Conservation (phyloP, 2,329 filamentous ascomycete species). For the Aspergillus novoparasiticus region DNA sequence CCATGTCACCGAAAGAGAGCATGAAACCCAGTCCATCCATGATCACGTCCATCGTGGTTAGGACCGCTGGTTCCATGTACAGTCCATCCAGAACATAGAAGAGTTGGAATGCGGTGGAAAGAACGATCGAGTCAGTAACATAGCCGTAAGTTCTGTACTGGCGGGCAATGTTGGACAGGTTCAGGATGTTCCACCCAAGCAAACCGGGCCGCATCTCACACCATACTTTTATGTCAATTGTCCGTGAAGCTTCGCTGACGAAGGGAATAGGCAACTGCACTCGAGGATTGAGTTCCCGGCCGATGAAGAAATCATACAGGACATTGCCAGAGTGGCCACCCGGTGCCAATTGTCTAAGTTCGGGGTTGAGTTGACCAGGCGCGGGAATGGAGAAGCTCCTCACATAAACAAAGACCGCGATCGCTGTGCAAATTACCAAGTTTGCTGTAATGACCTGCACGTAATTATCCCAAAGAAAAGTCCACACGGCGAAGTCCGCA, state of each 20-base stretch:
- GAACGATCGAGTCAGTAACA: slow-evolving; percentile 81
- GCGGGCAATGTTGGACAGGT: slow-evolving; percentile 80
- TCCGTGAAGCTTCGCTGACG: slow-evolving; percentile 61
- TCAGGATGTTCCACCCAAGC: slow-evolving; percentile 83
- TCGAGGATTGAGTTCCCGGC: slow-evolving; percentile 90
- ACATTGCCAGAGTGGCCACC: slow-evolving; percentile 83
- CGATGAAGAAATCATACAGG: slow-evolving; percentile 96
- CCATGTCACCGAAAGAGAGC: slow-evolving; percentile 88
- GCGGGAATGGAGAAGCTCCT: slow-evolving; percentile 77
- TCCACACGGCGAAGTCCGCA: slow-evolving; percentile 84
- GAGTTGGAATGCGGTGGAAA: slow-evolving; percentile 75
- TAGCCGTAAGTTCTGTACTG: slow-evolving; percentile 85
- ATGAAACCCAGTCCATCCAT: slow-evolving; percentile 94
- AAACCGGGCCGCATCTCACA: slow-evolving; percentile 90
- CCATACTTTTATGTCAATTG: slow-evolving; percentile 87
- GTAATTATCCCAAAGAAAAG: slow-evolving; percentile 90
- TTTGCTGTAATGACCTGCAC: slow-evolving; percentile 82
- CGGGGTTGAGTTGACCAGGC: slow-evolving; percentile 63
- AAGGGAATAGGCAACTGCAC: slow-evolving; percentile 68
- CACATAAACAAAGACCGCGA: slow-evolving; percentile 79
- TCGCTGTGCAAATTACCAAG: slow-evolving; percentile 70
- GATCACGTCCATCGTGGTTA: slow-evolving; percentile 93
- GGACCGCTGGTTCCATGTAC: slow-evolving; percentile 83
- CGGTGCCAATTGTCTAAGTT: slow-evolving; percentile 75
- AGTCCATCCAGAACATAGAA: slow-evolving; percentile 83